Conservation (phyloP, 164 flowering plant species). For the Stephania japonica region DNA sequence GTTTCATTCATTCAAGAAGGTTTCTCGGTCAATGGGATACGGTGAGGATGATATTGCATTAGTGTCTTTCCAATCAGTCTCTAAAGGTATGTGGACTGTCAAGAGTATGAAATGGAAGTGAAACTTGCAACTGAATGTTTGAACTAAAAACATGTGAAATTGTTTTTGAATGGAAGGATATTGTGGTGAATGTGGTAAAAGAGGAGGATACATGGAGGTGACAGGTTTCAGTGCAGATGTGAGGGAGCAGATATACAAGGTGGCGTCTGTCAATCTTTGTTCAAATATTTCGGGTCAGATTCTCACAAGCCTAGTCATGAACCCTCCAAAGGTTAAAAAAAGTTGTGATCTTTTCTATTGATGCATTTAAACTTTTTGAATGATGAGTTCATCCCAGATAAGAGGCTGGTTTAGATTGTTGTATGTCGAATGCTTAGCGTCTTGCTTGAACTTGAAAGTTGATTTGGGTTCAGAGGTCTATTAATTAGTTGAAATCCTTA, state of each 20-base stretch:
- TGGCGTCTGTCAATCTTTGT: conserved; percentile 94
- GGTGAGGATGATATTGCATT: conserved; percentile 75
- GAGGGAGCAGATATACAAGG: conserved; percentile 93
- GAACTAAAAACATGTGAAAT: conserved; percentile 4
- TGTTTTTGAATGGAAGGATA: conserved; percentile 49
- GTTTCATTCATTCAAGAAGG: conserved; percentile 91
- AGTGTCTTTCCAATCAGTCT: conserved; percentile 94
- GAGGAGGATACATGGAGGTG: conserved; percentile 99
- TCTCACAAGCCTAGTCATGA: conserved; percentile 97
- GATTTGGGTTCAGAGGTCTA: not conserved
- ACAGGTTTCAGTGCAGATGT: conserved; percentile 80
- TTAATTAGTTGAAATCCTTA: not conserved
- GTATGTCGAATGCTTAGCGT: not conserved
- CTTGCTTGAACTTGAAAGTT: not conserved
- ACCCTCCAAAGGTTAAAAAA: conserved; percentile 79
- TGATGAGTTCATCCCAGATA: too few species aligned
- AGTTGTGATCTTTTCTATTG: not conserved
- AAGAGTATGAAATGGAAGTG: not conserved
- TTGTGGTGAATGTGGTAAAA: conserved; percentile 95
- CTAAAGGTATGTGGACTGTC: conserved; percentile 57
- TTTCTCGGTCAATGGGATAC: conserved; percentile 86
- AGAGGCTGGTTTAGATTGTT: not conserved
- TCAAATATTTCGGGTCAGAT: conserved; percentile 96
- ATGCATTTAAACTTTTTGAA: too few species aligned
- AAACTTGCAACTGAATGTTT: not conserved